Evolutionary conservation across 2,329 filamentous ascomycete genomes (phyloP), one percentile per base, ranked within the genome.

Genomic region (Trichoderma sp.): DNA sequence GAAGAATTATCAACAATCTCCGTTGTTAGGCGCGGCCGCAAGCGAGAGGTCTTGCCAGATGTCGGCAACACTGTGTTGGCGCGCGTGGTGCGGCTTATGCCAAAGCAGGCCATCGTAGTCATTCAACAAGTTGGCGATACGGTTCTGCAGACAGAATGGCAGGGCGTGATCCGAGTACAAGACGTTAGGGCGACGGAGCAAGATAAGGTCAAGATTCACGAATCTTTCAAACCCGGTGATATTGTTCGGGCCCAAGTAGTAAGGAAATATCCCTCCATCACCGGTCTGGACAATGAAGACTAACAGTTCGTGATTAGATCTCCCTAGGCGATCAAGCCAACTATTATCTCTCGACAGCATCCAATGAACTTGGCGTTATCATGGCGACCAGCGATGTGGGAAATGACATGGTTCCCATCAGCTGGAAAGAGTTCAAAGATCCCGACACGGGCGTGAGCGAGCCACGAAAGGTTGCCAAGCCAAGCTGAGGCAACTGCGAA

Each of bases 161-260:
- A 93, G 80, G 94, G 92, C 5, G 83, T 96, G 71, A 94, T 97
- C 70, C 87, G 94, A 21, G 89, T 91, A 72, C 95, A 98, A 82
- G 96, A 99, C 77, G 93, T 99, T 40, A 87, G 96, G 68, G 93
- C 94, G 3, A 97, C 96, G 21, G 96, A 99, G 82, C 97, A 97
- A 82, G 96, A 98, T 78, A 92, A 93, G 74, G 93, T 97, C 55
- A 93, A 92, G 78, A 92, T 98, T 72, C 91, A 93, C 73, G 94
- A 97, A 79, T 92, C 91, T 76, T 98, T 98, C 78, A 87, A 94
- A 73, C 94, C 96, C 0, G 96, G 96, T 0, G 96, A 99, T 82
- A 89, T 98, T 73, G 92, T 99, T 63, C 84, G 93, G 62, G 96
- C 93, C 5, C 87, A 91, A 68, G 94, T 99, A 76, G 91, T 93